phyloP scores from a whole-genome alignment of 495 filamentous ascomycete species.

The Hypomontagnella submonticulosa region DNA sequence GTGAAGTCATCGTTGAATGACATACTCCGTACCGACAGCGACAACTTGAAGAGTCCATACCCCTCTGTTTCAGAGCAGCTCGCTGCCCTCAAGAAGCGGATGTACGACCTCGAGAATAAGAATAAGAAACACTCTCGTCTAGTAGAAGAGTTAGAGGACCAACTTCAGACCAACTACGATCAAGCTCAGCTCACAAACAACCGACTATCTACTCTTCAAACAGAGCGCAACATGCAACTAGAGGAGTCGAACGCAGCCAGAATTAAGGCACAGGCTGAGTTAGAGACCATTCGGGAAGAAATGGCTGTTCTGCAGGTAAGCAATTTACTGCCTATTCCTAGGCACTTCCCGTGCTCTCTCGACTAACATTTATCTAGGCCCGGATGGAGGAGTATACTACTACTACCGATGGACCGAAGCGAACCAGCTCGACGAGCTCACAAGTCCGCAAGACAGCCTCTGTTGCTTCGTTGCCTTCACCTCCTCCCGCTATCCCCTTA shows the following conservation, averaged over 20 bases:
- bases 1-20: slow-evolving; percentile 59
- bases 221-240: slow-evolving; percentile 71
- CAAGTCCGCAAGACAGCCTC: slow-evolving; percentile 89
- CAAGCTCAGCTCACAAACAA: slow-evolving; percentile 88
- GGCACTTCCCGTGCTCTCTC: not conserved
- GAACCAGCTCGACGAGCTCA: slow-evolving; percentile 76
- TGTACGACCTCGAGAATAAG: slow-evolving; percentile 69
- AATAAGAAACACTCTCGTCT: slow-evolving; percentile 87
- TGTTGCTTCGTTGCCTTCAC: slow-evolving; percentile 85
- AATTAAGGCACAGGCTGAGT: slow-evolving; percentile 60
- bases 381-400: slow-evolving; percentile 64
- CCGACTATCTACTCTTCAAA: slow-evolving; percentile 74
- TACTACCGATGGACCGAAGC: slow-evolving; percentile 61
- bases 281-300: slow-evolving; percentile 71
- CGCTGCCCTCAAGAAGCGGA: slow-evolving; percentile 77
- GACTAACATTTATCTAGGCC: slow-evolving; percentile 60
- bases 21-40: slow-evolving; percentile 54
- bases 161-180: slow-evolving; percentile 93
- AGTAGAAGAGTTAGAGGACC: slow-evolving; percentile 96
- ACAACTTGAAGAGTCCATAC: slow-evolving; percentile 61
- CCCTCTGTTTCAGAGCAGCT: slow-evolving; percentile 74
- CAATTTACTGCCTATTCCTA: not conserved
- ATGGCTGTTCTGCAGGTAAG: slow-evolving; percentile 74
- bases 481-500: slow-evolving; percentile 89
- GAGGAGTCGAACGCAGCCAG: slow-evolving; percentile 67